Evolutionary conservation across 208 protist genomes (phyloP).

Genomic region (Jaenimonas drosophilae): DNA sequence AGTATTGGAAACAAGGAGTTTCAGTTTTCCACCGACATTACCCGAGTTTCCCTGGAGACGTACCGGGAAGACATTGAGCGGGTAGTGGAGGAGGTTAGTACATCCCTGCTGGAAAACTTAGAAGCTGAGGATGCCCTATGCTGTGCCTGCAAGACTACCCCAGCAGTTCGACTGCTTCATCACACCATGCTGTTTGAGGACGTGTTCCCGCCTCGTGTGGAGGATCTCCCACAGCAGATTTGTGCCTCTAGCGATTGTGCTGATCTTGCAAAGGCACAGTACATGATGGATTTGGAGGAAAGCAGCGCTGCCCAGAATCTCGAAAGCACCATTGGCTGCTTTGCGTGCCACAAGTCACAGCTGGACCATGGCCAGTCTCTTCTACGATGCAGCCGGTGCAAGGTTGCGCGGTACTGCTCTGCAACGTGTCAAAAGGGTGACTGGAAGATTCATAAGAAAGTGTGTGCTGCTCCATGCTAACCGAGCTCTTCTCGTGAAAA

Average conservation of each 20-base stretch:
- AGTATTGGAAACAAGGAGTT: conserved; percentile 46
- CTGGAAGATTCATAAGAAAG: conserved; percentile 47
- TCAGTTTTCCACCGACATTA: conserved; percentile 32
- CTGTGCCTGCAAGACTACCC: conserved; percentile 18
- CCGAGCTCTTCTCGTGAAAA: neutral
- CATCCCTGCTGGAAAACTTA: conserved; percentile 29
- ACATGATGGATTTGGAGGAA: conserved; percentile 42
- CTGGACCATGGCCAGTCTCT: conserved; percentile 7
- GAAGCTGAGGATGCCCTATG: conserved; percentile 25
- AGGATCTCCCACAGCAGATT: conserved; percentile 39
- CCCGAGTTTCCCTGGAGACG: conserved; percentile 17
- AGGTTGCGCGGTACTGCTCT: conserved; percentile 61
- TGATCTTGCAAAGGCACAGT: conserved; percentile 14
- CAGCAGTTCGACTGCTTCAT: conserved; percentile 37
- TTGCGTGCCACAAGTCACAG: conserved; percentile 16
- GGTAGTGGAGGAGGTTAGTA: conserved; percentile 25
- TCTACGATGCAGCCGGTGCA: conserved; percentile 57
- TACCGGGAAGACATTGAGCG: conserved; percentile 19
- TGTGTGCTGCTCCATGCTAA: conserved; percentile 14
- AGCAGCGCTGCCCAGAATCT: conserved; percentile 8
- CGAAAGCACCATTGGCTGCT: conserved; percentile 31
- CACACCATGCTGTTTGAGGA: conserved; percentile 45
- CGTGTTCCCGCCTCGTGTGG: conserved; percentile 27
- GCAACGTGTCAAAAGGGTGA: conserved; percentile 44
- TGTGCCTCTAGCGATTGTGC: conserved; percentile 25